These are phyloP conservation scores for Bruguiera gymnorhiza DNA, from an alignment of 345 rosid species.

Conservation along the genomic window DNA sequence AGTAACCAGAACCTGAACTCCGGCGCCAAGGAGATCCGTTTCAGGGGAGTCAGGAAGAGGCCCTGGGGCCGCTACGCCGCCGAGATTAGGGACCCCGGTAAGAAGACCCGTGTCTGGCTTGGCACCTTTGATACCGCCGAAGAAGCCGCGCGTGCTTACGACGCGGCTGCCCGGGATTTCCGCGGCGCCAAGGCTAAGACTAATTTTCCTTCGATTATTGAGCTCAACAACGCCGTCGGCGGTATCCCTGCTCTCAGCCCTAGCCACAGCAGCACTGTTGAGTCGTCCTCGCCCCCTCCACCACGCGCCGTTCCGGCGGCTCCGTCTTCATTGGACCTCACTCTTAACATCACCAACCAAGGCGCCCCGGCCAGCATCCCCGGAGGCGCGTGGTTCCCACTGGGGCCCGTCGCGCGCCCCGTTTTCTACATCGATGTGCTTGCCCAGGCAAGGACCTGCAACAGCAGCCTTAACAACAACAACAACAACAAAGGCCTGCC, in stretches of 20 bases:
- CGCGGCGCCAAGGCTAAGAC: constrained; percentile 87
- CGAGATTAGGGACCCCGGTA: constrained; percentile 93
- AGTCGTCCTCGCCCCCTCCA: constrained; percentile 60
- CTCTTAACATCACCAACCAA: constrained; percentile 28
- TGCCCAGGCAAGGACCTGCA: constrained; percentile 27
- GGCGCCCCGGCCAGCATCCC: constrained; percentile 9
- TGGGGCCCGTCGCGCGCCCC: constrained; percentile 30
- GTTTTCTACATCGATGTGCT: constrained; percentile 51
- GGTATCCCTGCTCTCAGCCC: constrained; percentile 46
- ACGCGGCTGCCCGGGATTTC: constrained; percentile 76
- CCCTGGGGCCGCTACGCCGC: constrained; percentile 98
- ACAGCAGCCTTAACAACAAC: background rate
- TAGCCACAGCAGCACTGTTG: constrained; percentile 80
- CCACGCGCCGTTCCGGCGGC: constrained; percentile 17
- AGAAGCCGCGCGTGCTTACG: constrained; percentile 95
- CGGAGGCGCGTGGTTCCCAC: constrained; percentile 22
- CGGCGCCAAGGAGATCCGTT: constrained; percentile 55
- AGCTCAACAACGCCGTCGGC: constrained; percentile 23
- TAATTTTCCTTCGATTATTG: constrained; percentile 48
- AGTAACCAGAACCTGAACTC: constrained; percentile 13
- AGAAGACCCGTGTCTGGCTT: constrained; percentile 92
- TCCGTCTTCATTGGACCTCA: constrained; percentile 45
- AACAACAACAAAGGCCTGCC: constrained; percentile 8
- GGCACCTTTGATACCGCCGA: constrained; percentile 89
- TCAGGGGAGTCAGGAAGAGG: constrained; percentile 82